Percentiles rank a stretch among this genome's conserved stretches.
phyloP scores from a whole-genome alignment of 352 stramenopile species.

The Pythium scleroteichum region DNA sequence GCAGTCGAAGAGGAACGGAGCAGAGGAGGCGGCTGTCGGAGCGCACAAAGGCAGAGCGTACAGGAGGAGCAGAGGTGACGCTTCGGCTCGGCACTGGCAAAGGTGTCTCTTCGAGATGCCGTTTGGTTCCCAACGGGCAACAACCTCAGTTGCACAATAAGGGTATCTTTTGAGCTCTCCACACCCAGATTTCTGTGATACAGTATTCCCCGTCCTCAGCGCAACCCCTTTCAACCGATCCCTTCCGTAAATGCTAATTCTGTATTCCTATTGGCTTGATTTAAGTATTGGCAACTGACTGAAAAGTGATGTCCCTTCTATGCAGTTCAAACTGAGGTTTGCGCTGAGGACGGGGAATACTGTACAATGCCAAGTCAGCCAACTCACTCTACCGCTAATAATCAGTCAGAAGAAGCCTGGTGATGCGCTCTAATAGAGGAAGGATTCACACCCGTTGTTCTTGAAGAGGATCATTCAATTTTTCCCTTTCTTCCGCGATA shows the following conservation, averaged over 20 bases:
- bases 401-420: background rate
- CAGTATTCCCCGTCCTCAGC: too few species aligned
- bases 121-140: conserved; percentile 1
- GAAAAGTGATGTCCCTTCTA: too few species aligned
- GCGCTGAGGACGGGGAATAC: too few species aligned
- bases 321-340: too few species aligned
- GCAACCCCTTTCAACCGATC: too few species aligned
- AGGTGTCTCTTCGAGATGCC: conserved; percentile 12
- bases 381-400: too few species aligned
- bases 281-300: too few species aligned
- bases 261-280: too few species aligned
- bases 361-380: too few species aligned
- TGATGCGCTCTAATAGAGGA: conserved; percentile 15
- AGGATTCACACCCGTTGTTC: conserved; percentile 13
- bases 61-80: conserved; percentile 1
- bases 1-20: conserved; percentile 1
- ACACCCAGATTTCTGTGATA: background rate
- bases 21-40: background rate
- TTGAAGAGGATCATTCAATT: conserved; percentile 26
- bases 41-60: background rate
- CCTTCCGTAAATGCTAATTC: too few species aligned
- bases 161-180: background rate
- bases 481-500: conserved; percentile 4
- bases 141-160: conserved; percentile 4
- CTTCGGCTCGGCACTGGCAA: background rate